A percentile compares a stretch with the other conserved stretches of the same genome.
Conservation (phyloP, 108 stramenopile genomes). For the Nannochloropsis salina region DNA sequence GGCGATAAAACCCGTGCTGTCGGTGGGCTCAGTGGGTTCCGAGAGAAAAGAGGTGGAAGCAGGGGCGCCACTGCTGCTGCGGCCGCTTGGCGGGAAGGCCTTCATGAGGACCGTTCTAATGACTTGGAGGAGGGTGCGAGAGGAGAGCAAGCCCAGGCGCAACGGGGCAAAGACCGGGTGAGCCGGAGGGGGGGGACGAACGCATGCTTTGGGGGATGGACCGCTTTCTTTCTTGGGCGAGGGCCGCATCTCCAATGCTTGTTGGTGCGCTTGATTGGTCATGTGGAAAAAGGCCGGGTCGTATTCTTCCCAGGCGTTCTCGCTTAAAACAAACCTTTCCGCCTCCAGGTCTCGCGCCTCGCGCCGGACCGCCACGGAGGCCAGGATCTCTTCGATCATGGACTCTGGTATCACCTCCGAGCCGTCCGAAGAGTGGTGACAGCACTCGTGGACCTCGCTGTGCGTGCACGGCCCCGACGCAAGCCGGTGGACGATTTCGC, state of each 20-base stretch:
- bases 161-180: constrained; percentile 38
- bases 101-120: constrained; percentile 32
- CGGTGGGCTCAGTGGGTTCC: not conserved
- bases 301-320: constrained; percentile 71
- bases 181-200: constrained; percentile 28
- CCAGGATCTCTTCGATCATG: constrained; percentile 50
- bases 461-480: constrained; percentile 77
- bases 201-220: not conserved
- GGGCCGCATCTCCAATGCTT: constrained; percentile 73
- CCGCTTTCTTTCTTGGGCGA: constrained; percentile 27
- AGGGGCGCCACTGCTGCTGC: not conserved
- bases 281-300: constrained; percentile 82
- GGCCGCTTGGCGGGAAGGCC: constrained; percentile 21
- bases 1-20: not conserved
- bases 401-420: constrained; percentile 24
- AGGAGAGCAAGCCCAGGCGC: constrained; percentile 30
- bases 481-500: constrained; percentile 80
- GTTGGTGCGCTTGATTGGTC: constrained; percentile 77
- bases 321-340: constrained; percentile 65
- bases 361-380: constrained; percentile 62
- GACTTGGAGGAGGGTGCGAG: constrained; percentile 21
- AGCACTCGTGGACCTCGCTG: constrained; percentile 64
- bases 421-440: constrained; percentile 29
- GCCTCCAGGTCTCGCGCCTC: constrained; percentile 46
- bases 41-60: not conserved